These are phyloP conservation scores for Linnemannia exigua DNA, from an alignment of 192 early-diverging fungal species.

Conservation along the genomic window DNA sequence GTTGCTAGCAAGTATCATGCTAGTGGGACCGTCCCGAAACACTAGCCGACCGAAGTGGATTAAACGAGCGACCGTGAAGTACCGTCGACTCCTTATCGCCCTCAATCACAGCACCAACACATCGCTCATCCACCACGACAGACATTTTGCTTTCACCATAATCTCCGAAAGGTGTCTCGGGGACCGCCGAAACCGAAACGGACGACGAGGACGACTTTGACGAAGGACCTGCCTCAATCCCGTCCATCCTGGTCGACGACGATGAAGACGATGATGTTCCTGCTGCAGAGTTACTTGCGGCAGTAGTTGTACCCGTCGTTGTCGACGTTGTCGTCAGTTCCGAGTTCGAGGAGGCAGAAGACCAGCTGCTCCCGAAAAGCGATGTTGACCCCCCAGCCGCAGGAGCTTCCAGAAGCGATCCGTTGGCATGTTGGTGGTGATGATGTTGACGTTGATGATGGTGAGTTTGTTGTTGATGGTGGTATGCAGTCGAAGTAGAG, in stretches of 20 bases:
- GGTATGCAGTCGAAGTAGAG: not conserved
- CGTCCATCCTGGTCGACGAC: constrained; percentile 27
- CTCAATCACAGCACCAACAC: not conserved
- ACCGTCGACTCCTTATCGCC: not conserved
- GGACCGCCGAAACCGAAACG: constrained; percentile 26
- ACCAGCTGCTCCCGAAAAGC: constrained; percentile 13
- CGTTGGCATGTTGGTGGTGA: not conserved
- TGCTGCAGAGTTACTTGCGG: not conserved
- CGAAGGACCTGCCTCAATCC: constrained; percentile 16
- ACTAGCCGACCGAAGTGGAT: not conserved
- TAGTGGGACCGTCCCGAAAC: not conserved
- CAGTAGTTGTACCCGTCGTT: not conserved
- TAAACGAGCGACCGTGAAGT: not conserved
- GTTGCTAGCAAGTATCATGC: not conserved
- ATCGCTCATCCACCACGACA: not conserved
- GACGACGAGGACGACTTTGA: not conserved
- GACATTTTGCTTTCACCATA: not conserved
- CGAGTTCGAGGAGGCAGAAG: constrained; percentile 18
- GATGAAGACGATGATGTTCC: not conserved
- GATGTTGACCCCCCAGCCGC: not conserved
- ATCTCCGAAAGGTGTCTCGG: constrained; percentile 13
- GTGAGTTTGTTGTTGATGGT: not conserved
- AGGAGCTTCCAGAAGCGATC: not conserved
- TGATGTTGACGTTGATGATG: not conserved
- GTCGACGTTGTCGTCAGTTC: not conserved